Evolutionary conservation across 345 rosid species (phyloP).

Genomic region (Geranium rotundifolium): DNA sequence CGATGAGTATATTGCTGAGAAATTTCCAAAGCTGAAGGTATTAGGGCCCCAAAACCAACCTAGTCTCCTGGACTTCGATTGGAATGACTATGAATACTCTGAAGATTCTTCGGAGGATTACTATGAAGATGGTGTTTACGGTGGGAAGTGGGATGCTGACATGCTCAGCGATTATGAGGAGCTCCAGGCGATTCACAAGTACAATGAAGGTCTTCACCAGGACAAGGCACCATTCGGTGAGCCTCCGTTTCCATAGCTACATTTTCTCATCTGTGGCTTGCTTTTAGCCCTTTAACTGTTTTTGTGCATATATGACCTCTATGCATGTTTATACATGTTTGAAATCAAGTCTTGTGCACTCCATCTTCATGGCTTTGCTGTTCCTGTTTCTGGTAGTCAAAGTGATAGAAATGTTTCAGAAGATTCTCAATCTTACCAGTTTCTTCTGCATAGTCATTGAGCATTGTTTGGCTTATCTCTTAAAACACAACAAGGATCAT

Average conservation of each 20-base stretch:
- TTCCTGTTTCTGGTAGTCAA: too few relatives aligned
- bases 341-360: neutral
- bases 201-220: conserved; percentile 31
- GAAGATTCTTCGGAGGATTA: conserved; percentile 44
- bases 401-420: too few relatives aligned
- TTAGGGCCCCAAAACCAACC: conserved; percentile 64
- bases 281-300: neutral
- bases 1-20: conserved; percentile 45
- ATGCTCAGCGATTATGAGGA: conserved; percentile 46
- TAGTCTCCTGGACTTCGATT: conserved; percentile 38
- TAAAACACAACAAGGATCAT: too few relatives aligned
- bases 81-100: conserved; percentile 69
- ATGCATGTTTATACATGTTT: conserved; percentile 6
- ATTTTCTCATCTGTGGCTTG: neutral
- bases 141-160: conserved; percentile 36
- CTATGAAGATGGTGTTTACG: conserved; percentile 25
- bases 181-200: conserved; percentile 48
- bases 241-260: conserved; percentile 42
- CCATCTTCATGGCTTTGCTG: too few relatives aligned
- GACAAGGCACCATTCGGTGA: conserved; percentile 31
- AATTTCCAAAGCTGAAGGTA: conserved; percentile 55
- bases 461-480: too few relatives aligned
- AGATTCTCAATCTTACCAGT: too few relatives aligned
- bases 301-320: conserved; percentile 9
- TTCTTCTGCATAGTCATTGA: too few relatives aligned